Evolutionary conservation across 2,329 filamentous ascomycete genomes (phyloP).

Genomic region (Didymosphaeria variabile): DNA sequence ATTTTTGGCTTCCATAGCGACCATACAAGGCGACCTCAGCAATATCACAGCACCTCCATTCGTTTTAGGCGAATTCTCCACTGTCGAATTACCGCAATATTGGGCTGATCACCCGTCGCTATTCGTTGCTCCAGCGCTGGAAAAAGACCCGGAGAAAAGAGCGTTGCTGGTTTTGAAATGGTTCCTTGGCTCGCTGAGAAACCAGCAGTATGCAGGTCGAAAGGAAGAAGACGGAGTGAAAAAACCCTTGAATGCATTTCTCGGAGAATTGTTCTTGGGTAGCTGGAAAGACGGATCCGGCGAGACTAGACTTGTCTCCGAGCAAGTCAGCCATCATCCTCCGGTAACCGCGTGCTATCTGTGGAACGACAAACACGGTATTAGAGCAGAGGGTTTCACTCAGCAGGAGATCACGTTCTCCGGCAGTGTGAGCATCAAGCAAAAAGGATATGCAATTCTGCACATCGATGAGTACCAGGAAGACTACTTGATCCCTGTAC

Average conservation of each 20-base stretch:
- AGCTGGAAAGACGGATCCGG: slow-evolving; percentile 42
- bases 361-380: slow-evolving; percentile 55
- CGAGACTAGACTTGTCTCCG: slow-evolving; percentile 52
- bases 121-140: slow-evolving; percentile 56
- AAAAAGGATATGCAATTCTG: slow-evolving; percentile 57
- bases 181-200: slow-evolving; percentile 58
- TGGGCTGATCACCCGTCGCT: slow-evolving; percentile 57
- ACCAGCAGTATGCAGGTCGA: slow-evolving; percentile 60
- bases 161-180: slow-evolving; percentile 59
- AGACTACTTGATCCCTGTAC: slow-evolving; percentile 56
- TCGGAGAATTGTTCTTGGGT: slow-evolving; percentile 59
- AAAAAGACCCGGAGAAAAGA: slow-evolving; percentile 51
- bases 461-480: slow-evolving; percentile 56
- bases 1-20: slow-evolving; percentile 52
- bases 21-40: slow-evolving; percentile 56
- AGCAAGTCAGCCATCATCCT: slow-evolving; percentile 59
- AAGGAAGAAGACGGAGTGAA: slow-evolving; percentile 55
- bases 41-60: slow-evolving; percentile 60
- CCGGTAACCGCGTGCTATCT: slow-evolving; percentile 59
- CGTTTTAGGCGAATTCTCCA: slow-evolving; percentile 55
- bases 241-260: slow-evolving; percentile 62
- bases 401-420: slow-evolving; percentile 58
- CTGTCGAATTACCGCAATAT: slow-evolving; percentile 57
- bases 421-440: slow-evolving; percentile 56
- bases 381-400: slow-evolving; percentile 57